Base-by-base conservation (phyloP, 306 rosid genomes). In the Casuarina glauca region DNA sequence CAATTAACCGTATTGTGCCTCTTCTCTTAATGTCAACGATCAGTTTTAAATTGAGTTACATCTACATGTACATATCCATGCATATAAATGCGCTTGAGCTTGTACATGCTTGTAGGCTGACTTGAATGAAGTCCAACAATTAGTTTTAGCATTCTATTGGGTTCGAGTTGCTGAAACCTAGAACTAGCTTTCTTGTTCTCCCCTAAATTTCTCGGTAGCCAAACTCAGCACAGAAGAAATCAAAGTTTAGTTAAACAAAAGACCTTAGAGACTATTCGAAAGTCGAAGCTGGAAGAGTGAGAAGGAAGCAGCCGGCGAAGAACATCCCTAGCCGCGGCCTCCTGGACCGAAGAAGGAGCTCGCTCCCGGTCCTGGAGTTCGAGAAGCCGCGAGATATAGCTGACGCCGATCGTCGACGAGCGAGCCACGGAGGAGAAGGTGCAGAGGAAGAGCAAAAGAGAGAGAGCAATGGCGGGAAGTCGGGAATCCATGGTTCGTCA, bases 301-400 rank as follows among this genome's bases (percentile, higher is more conserved):
- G 92, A 87, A 54, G 97, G 97, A 39, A 91, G 87, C 38, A 90
- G 69, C 11, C 98, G 98, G 87, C 4, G 85, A 73, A 93, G 97
- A 66, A 88, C 87, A 52, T 79, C 91, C 9, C 80, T 84, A 62
- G 96, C 96, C 11, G 98, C 93, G 5, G 91, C 90, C 68, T 88
- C 87, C 78, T 93, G 98, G 52, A 91, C 84, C 17, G 74, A 39
- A 1, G 92, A 82, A 1, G 91, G 79, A 53, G 90, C 83, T 51
- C 89, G 81, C 91, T 91, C 87, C 50, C 89, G 87, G 82, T 90
- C 91, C 76, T 93, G 98, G 54, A 84, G 79, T 63, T 84, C 81
- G 13, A 93, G 95, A 76, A 90, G 87, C 72, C 84, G 83, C 3
- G 96, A 90, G 78, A 93, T 74, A 73, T 86, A 67, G 11, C 69